A percentile compares a stretch with the other conserved stretches of the same genome.
Conservation (phyloP, 1,284 basidiomycete genomes). For the Pseudozyma sp. region DNA sequence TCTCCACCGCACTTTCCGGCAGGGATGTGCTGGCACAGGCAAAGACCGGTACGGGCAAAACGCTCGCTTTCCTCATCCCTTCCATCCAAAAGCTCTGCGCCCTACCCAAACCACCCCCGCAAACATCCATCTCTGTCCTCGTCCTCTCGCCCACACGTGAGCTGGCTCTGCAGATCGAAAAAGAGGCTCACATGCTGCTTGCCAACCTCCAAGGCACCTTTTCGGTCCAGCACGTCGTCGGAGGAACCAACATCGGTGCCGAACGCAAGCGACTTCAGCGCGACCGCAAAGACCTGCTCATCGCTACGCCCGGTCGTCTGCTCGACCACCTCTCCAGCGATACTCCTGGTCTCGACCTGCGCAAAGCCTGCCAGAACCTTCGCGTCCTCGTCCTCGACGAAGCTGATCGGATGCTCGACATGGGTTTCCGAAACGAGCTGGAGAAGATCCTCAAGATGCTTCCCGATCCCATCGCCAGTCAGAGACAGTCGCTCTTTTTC, state of each 20-base stretch:
- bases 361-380: constrained; percentile 60
- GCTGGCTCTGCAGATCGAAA: constrained; percentile 70
- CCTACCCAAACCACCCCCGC: constrained; percentile 42
- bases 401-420: constrained; percentile 71
- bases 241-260: constrained; percentile 70
- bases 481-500: constrained; percentile 72
- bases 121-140: constrained; percentile 64
- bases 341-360: constrained; percentile 57
- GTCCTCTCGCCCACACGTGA: constrained; percentile 72
- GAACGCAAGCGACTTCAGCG: constrained; percentile 64
- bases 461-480: constrained; percentile 67
- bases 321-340: constrained; percentile 71
- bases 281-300: constrained; percentile 70
- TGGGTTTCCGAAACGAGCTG: constrained; percentile 64
- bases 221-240: constrained; percentile 70
- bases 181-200: constrained; percentile 60
- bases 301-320: constrained; percentile 72
- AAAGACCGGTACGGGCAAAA: constrained; percentile 94
- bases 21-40: constrained; percentile 78
- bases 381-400: constrained; percentile 71
- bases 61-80: constrained; percentile 87
- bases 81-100: constrained; percentile 76
- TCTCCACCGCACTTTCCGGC: constrained; percentile 70
- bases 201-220: constrained; percentile 48
- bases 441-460: constrained; percentile 67